Percentiles rank a stretch among this genome's conserved stretches.
Conservation (phyloP, 148 eudicot species). For the Heliamphora exappendiculata region DNA sequence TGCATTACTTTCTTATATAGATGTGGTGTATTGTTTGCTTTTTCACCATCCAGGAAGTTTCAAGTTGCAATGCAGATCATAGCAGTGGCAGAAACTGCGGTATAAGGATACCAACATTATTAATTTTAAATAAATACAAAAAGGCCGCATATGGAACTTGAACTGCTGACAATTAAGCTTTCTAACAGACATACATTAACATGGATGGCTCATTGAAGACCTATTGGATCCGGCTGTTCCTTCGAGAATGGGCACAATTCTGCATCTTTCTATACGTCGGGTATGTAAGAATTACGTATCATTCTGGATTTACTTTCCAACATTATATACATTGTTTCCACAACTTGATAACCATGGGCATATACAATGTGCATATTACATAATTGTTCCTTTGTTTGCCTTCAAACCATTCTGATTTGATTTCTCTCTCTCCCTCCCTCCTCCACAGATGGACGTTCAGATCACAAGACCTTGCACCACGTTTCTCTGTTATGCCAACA, state of each 20-base stretch:
- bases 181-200: constrained; percentile 59
- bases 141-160: not conserved
- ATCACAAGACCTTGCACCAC: constrained; percentile 70
- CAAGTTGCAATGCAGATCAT: constrained; percentile 75
- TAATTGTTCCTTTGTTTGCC: not conserved
- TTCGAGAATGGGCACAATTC: constrained; percentile 84
- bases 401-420: not conserved
- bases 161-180: not conserved
- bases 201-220: constrained; percentile 58
- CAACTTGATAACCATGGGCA: not conserved
- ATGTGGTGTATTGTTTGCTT: not conserved
- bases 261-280: constrained; percentile 85
- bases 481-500: constrained; percentile 77
- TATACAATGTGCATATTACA: no score
- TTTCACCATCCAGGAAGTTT: constrained; percentile 57
- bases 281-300: constrained; percentile 25
- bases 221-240: constrained; percentile 75
- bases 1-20: not conserved
- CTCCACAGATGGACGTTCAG: constrained; percentile 82
- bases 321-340: not conserved
- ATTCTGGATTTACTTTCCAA: not conserved
- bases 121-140: not conserved
- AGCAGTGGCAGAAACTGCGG: constrained; percentile 73
- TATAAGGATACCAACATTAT: constrained; percentile 15
- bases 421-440: not conserved